Base-by-base conservation (phyloP, 2,329 filamentous ascomycete species). In the Trichoderma koningii region DNA sequence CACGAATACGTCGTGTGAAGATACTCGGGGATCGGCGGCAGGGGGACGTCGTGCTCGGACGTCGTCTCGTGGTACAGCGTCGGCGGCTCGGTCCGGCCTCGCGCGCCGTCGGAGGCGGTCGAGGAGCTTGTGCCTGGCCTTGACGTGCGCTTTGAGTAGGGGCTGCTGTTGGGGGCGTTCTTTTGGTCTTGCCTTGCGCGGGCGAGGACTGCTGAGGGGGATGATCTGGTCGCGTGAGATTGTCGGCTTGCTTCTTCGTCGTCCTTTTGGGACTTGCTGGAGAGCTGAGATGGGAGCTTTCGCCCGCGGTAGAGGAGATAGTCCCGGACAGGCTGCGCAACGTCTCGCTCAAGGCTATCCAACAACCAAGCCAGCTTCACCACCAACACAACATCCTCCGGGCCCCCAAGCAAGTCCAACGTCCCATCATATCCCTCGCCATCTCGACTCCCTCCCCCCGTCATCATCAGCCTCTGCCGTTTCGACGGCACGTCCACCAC, bases 1-100 rank as follows among this genome's bases (percentile, higher is more conserved):
- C 95, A 98, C 5, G 93, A 88, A 75, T 95, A 97, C 6, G 71
- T 71, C 5, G 73, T 76, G 30, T 84, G 82, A 63, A 90, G 76
- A 48, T 82, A 96, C 2, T 85, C 84, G 1, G 93, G 93, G 14
- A 91, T 77, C 0, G 84, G 81, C 0, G 91, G 92, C 1, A 91
- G 73, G 66, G 76, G 65, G 19, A 83, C 81, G 28, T 96, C 90
- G 65, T 93, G 84, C 66, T 96, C 92, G 3, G 89, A 91, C 0
- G 93, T 97, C 0, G 89, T 91, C 72, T 90, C 82, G 44, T 87
- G 87, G 10, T 87, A 73, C 6, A 96, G 76, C 10, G 71, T 51
- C 5, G 72, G 73, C 2, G 76, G 76, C n/a, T 65, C 67, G 26
- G 14, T 17, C 26, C 69, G 66, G 12, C 19, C n/a, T 19, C 41